These are phyloP conservation scores for Beauveria sp. DNA, from an alignment of 2,329 filamentous ascomycete genomes.

Conservation along the genomic window DNA sequence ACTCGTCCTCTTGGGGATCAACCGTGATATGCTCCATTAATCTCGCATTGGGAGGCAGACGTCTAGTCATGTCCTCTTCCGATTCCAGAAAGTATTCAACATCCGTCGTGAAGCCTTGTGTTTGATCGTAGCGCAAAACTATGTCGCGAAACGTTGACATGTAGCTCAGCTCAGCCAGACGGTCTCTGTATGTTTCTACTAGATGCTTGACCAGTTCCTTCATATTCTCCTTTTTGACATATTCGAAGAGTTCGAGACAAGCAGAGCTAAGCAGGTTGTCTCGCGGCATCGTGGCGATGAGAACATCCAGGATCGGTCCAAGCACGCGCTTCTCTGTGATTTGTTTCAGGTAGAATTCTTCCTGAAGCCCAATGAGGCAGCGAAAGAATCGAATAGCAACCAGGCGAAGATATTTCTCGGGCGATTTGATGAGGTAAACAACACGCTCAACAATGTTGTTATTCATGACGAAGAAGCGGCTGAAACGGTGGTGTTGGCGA, in stretches of 20 bases:
- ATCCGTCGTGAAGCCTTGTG: conserved; percentile 57
- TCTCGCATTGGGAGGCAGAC: conserved; percentile 41
- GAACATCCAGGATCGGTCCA: conserved; percentile 74
- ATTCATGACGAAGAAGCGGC: conserved; percentile 78
- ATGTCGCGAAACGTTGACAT: conserved; percentile 77
- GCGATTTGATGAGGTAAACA: conserved; percentile 70
- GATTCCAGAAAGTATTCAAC: conserved; percentile 65
- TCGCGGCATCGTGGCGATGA: conserved; percentile 77
- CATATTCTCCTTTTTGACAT: conserved; percentile 72
- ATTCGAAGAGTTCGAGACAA: conserved; percentile 89
- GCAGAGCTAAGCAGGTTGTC: conserved; percentile 93
- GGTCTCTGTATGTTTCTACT: conserved; percentile 75
- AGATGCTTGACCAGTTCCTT: conserved; percentile 78
- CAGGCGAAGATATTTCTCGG: conserved; percentile 87
- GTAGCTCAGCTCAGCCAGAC: conserved; percentile 67
- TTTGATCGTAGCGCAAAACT: conserved; percentile 70
- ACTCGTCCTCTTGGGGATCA: conserved; percentile 82
- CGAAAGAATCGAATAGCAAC: conserved; percentile 92
- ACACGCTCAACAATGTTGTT: conserved; percentile 73
- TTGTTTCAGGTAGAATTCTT: conserved; percentile 85
- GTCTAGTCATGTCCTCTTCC: conserved; percentile 47
- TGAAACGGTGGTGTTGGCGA: conserved; percentile 76
- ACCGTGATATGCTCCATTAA: conserved; percentile 64
- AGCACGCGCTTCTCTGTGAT: conserved; percentile 75
- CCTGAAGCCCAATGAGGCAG: conserved; percentile 73